Evolutionary conservation across 2,329 filamentous ascomycete species (phyloP).

Genomic region (Trichoderma citrinoviride): DNA sequence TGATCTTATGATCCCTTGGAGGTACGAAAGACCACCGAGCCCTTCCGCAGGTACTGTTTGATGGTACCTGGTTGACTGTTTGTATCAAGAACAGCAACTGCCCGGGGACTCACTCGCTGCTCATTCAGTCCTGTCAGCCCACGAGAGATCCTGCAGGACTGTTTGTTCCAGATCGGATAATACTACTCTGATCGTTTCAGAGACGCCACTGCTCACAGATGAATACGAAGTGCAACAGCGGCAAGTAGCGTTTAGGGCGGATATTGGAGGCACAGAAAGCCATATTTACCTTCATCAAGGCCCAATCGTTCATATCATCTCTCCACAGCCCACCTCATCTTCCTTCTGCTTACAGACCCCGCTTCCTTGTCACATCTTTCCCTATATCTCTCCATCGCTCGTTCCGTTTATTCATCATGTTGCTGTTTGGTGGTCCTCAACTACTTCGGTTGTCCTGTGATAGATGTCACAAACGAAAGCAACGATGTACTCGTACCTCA

Average conservation of each 20-base stretch:
- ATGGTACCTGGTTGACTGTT: neutral
- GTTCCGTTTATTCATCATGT: neutral
- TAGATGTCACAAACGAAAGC: slow-evolving; percentile 7
- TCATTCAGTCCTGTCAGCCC: neutral
- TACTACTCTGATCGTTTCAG: neutral
- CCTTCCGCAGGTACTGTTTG: too few relatives aligned
- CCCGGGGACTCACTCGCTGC: too few relatives aligned
- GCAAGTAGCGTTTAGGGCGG: neutral
- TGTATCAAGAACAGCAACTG: neutral
- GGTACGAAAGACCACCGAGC: too few relatives aligned
- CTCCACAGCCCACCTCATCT: too few relatives aligned
- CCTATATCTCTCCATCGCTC: too few relatives aligned
- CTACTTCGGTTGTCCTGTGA: neutral
- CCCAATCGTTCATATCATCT: too few relatives aligned
- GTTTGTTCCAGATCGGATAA: too few relatives aligned
- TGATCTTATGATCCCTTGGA: too few relatives aligned
- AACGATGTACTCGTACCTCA: neutral
- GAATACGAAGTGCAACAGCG: neutral
- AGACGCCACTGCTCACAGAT: neutral
- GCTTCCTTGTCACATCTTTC: neutral
- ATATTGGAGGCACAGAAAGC: too few relatives aligned
- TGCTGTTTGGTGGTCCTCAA: neutral
- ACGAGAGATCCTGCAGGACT: neutral
- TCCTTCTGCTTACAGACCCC: too few relatives aligned
- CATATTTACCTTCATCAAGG: too few relatives aligned